Evolutionary conservation across 495 filamentous ascomycete species (phyloP), one percentile per base, ranked within the genome.

Genomic region (Lasiosphaeriaceae sp.): DNA sequence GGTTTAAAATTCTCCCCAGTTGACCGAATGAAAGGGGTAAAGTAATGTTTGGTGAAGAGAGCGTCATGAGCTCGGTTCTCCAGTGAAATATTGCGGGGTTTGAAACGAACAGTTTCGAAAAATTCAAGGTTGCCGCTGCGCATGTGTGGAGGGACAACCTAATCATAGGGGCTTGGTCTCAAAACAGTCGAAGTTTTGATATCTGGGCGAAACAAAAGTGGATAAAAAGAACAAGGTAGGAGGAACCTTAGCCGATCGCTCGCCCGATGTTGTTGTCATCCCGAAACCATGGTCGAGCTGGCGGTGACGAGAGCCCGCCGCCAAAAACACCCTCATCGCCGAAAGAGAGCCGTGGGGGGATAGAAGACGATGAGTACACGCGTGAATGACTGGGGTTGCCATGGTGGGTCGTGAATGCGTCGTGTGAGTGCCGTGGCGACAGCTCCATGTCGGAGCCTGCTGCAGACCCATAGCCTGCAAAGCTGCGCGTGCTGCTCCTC

Each of bases 401-500:
- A n/a, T 17, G 12, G 39, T 43, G 39, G n/a, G 39, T 43, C 4
- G 8, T 44, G 50, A 43, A 17, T 43, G 65, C 50, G 48, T 69
- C 54, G 48, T 65, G 57, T 17, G 69, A 72, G 47, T 64, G 56
- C 2, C 70, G 63, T 23, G 61, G 50, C 21, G 60, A 58, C 11
- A 64, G 61, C 47, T 62, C 64, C 22, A 60, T 26, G 8, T 67
- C 64, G 0, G 64, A 63, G 11, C 54, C 61, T 37, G 3, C 61
- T 37, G 3, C 47, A 24, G 47, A 58, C 51, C 52, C 63, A 21
- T 71, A 71, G 47, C 73, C 76, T 2, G 65, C 62, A 44, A 70
- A 74, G 54, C 73, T 75, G 55, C 66, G 66, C 11, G 59, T 68
- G 56, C 72, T 75, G 56, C 74, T 78, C 11, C 74, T 66, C n/a